Percentiles rank a stretch among this genome's conserved stretches.
phyloP scores from a whole-genome alignment of 2,329 filamentous ascomycete species.

The Decorospora gaudefroyi region DNA sequence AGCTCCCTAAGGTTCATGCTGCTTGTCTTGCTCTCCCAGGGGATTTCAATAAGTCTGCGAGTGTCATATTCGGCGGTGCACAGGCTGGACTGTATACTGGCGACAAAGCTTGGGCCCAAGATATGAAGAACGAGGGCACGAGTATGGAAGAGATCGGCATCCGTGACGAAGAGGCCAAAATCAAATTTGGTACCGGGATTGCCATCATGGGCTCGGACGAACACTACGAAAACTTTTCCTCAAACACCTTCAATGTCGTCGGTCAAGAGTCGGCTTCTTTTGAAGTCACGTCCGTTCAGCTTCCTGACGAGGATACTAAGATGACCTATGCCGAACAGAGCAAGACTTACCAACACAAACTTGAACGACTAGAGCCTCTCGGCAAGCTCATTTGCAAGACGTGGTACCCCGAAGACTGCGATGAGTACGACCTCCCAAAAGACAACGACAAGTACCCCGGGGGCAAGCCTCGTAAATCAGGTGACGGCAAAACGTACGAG shows the following conservation, averaged over 20 bases:
- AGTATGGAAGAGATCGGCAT: slow-evolving; percentile 44
- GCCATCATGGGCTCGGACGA: slow-evolving; percentile 52
- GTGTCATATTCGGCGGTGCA: slow-evolving; percentile 66
- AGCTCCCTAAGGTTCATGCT: slow-evolving; percentile 65
- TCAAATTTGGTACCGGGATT: slow-evolving; percentile 58
- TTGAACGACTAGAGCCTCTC: slow-evolving; percentile 53
- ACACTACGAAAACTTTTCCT: slow-evolving; percentile 46
- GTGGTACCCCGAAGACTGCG: slow-evolving; percentile 53
- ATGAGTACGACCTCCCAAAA: slow-evolving; percentile 47
- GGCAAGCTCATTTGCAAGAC: slow-evolving; percentile 59
- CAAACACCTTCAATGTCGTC: slow-evolving; percentile 23
- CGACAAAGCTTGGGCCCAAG: slow-evolving; percentile 50
- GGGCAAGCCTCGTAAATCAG: slow-evolving; percentile 24
- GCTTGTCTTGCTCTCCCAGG: slow-evolving; percentile 67
- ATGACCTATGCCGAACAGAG: slow-evolving; percentile 54
- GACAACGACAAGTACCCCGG: slow-evolving; percentile 33
- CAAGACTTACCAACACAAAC: slow-evolving; percentile 42
- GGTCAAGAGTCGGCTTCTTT: slow-evolving; percentile 39
- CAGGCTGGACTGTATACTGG: slow-evolving; percentile 52
- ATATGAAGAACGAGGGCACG: slow-evolving; percentile 25
- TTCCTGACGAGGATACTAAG: slow-evolving; percentile 50
- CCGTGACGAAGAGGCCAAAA: slow-evolving; percentile 53
- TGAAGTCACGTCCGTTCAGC: slow-evolving; percentile 55
- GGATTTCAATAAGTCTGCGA: slow-evolving; percentile 77
- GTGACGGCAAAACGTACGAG: slow-evolving; percentile 49